A percentile compares a stretch with the other conserved stretches of the same genome.
These are phyloP conservation scores for Naegleria gruberi DNA, from an alignment of 208 protist genomes.

Conservation along the genomic window DNA sequence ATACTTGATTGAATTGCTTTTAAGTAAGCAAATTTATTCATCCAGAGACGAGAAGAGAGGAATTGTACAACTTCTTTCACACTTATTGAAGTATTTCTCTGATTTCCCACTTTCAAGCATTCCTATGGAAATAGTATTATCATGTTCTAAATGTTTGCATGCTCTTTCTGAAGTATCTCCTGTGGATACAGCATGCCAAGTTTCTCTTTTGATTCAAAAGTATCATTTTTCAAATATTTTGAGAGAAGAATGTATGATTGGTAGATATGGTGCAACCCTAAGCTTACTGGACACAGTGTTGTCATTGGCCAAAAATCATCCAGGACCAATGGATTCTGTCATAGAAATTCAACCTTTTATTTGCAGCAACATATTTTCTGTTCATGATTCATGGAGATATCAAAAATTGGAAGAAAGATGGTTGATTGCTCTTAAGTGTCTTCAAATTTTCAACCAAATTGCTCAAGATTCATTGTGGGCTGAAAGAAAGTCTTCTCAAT, in stretches of 20 bases:
- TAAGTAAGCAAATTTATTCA: not conserved
- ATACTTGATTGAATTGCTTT: not conserved
- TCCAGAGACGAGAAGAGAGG: not conserved
- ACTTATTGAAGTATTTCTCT: not conserved
- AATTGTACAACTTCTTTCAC: not conserved
- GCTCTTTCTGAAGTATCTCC: not conserved
- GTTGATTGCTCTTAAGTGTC: not conserved
- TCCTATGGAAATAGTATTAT: not conserved
- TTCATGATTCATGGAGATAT: conserved; percentile 21
- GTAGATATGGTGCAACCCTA: not conserved
- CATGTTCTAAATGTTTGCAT: not conserved
- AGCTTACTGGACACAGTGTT: not conserved
- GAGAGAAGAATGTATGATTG: not conserved
- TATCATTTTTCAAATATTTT: not conserved
- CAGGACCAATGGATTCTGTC: not conserved
- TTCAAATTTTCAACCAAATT: not conserved
- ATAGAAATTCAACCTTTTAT: not conserved
- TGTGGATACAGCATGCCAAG: not conserved
- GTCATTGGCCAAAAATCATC: not conserved
- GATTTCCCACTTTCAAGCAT: not conserved
- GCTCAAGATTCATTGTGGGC: not conserved
- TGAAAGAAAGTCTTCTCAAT: not conserved
- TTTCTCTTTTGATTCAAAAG: not conserved
- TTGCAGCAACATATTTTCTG: not conserved
- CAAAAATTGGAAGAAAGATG: not conserved